phyloP scores from a whole-genome alignment of 2,329 filamentous ascomycete species.

The Phoma sp. region DNA sequence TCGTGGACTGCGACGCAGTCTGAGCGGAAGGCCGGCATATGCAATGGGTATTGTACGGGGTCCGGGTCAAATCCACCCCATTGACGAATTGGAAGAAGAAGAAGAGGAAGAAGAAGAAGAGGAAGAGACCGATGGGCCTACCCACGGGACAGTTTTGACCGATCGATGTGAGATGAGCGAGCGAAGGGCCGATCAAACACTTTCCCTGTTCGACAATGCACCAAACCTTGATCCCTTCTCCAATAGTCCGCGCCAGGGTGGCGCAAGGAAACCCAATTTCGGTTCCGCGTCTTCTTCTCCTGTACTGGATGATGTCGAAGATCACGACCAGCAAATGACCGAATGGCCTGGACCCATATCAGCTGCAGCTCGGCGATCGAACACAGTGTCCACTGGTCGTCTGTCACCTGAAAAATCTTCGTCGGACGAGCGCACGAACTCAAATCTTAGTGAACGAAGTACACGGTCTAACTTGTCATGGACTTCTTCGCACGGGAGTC shows the following conservation, averaged over 20 bases:
- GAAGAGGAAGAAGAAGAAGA: slow-evolving; percentile 21
- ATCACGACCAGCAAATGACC: neutral
- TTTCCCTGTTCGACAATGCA: slow-evolving; percentile 37
- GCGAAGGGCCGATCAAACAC: slow-evolving; percentile 18
- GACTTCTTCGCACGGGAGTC: slow-evolving; percentile 47
- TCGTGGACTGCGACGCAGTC: slow-evolving; percentile 52
- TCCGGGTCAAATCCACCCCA: slow-evolving; percentile 65
- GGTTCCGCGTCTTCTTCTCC: slow-evolving; percentile 32
- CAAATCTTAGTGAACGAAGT: slow-evolving; percentile 62
- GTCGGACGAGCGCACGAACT: slow-evolving; percentile 59
- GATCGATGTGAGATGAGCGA: slow-evolving; percentile 36
- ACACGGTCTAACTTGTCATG: slow-evolving; percentile 53
- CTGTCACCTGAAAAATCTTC: slow-evolving; percentile 56
- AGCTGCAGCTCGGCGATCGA: slow-evolving; percentile 20
- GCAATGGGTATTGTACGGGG: slow-evolving; percentile 58
- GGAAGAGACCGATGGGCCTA: slow-evolving; percentile 21
- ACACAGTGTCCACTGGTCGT: slow-evolving; percentile 40
- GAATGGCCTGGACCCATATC: slow-evolving; percentile 26
- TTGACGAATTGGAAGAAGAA: slow-evolving; percentile 65
- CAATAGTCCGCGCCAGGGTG: slow-evolving; percentile 45
- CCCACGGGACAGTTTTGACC: slow-evolving; percentile 24
- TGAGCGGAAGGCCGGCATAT: slow-evolving; percentile 49
- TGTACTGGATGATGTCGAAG: slow-evolving; percentile 20
- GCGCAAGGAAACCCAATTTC: slow-evolving; percentile 29
- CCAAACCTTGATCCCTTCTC: slow-evolving; percentile 51